Evolutionary conservation across 441 rosid species (phyloP), one percentile per base, ranked within the genome.

Genomic region (Erodium moschatum): DNA sequence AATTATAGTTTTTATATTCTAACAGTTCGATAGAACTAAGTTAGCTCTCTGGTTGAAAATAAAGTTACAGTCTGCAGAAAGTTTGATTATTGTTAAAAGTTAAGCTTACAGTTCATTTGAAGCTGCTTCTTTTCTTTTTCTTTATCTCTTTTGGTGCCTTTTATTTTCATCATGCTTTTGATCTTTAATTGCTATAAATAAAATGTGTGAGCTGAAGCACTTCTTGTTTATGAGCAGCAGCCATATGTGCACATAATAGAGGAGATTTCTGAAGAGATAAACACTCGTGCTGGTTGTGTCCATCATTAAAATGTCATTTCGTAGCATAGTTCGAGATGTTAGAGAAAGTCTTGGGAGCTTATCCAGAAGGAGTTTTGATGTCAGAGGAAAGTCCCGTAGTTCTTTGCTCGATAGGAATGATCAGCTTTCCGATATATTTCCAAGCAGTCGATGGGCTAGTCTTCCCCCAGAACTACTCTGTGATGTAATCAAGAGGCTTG

Each of bases 331-430:
- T 69, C 96, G 93, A 40, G 98, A 93, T 48, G 81, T 93, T 73
- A 91, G 92, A 77, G 98, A 89, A 80, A 90, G 95, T 56, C 81
- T 93, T 72, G 98, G 97, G 78, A 93, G 96, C 75, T 76, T 93
- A 42, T 93, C 98, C 0, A 81, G 92, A 72, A 87, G 92, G 73
- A 89, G 97, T 77, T 90, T 90, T 65, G 97, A 91, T 66, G 85
- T 89, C 78, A 86, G 84, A 74, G 95, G 95, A 9, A 93, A 86
- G 73, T 89, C 95, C 67, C 95, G 87, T 69, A 85, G 98, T 6
- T 84, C 90, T 8, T 84, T 86, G 67, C 12, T 2, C 11, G 46
- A 40, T 40, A 40, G 6, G 11, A 35, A 35, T 35, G 12, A 40
- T 10, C 46, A 40, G 46, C 46, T 40, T 40, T 40, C 46, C 5